Percentiles rank a stretch among this genome's conserved stretches.
Conservation (phyloP, 2,329 filamentous ascomycete genomes). For the Colletotrichum lindemuthianum region DNA sequence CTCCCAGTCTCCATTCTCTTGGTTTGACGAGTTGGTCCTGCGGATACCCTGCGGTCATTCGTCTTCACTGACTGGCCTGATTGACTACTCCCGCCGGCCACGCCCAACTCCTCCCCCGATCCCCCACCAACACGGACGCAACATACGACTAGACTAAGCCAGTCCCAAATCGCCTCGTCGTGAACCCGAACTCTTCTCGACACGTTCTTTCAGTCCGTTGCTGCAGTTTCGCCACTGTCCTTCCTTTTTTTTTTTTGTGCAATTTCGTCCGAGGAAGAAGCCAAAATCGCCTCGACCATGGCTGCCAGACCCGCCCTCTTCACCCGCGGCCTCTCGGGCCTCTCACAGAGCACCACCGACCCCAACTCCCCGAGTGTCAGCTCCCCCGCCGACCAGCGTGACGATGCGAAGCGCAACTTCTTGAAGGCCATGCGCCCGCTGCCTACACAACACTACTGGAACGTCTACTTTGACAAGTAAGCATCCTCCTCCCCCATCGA, state of each 20-base stretch:
- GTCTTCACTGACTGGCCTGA: background rate
- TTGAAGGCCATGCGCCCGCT: slow-evolving; percentile 77
- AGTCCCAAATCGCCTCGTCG: background rate
- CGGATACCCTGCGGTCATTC: background rate
- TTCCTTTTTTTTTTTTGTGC: slow-evolving; percentile 4
- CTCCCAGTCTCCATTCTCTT: background rate
- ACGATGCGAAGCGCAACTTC: slow-evolving; percentile 86
- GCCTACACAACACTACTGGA: slow-evolving; percentile 83
- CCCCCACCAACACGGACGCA: slow-evolving; percentile 19
- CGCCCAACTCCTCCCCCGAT: slow-evolving; percentile 23
- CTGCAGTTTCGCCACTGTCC: slow-evolving; percentile 3
- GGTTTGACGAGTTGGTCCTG: background rate
- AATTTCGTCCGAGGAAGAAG: background rate
- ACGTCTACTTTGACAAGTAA: slow-evolving; percentile 74
- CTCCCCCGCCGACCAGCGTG: slow-evolving; percentile 78
- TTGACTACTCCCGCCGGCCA: slow-evolving; percentile 3
- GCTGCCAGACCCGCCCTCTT: slow-evolving; percentile 67
- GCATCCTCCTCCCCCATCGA: slow-evolving; percentile 24
- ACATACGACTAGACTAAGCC: slow-evolving; percentile 14
- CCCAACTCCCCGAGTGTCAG: slow-evolving; percentile 68
- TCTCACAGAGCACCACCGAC: slow-evolving; percentile 65
- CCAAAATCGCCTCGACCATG: slow-evolving; percentile 53
- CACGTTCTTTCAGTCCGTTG: slow-evolving; percentile 11
- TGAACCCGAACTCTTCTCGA: slow-evolving; percentile 17
- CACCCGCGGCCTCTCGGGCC: slow-evolving; percentile 70